These are phyloP conservation scores for Penicillium taxi DNA, from an alignment of 495 filamentous ascomycete genomes.

Conservation along the genomic window DNA sequence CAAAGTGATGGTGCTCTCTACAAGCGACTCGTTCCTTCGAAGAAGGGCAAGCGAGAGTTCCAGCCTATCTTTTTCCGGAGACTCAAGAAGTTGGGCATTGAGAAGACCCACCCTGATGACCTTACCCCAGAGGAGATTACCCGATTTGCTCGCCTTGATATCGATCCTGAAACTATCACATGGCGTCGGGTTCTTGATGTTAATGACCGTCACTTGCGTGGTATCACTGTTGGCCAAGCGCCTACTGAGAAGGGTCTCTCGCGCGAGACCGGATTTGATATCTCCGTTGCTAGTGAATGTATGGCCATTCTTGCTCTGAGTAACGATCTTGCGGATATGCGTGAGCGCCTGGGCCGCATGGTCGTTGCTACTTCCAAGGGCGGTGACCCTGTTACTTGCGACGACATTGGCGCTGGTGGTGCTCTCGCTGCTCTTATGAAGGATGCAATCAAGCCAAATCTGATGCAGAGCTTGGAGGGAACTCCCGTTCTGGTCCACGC, in stretches of 20 bases:
- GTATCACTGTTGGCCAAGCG: constrained; percentile 78
- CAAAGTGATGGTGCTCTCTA: constrained; percentile 89
- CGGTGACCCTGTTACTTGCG: constrained; percentile 90
- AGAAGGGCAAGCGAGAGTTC: constrained; percentile 84
- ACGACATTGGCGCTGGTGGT: constrained; percentile 88
- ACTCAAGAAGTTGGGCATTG: constrained; percentile 88
- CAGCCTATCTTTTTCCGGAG: constrained; percentile 83
- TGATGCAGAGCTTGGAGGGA: constrained; percentile 97
- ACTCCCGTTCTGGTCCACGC: constrained; percentile 97
- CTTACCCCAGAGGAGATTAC: constrained; percentile 82
- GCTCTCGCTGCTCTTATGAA: constrained; percentile 92
- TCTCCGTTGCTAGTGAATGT: constrained; percentile 93
- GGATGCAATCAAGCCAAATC: constrained; percentile 96
- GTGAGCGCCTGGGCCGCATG: constrained; percentile 90
- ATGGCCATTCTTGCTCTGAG: constrained; percentile 97
- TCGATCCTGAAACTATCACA: constrained; percentile 93
- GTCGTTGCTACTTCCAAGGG: constrained; percentile 80
- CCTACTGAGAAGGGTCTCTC: constrained; percentile 81
- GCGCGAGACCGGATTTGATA: constrained; percentile 88
- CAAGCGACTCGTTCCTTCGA: constrained; percentile 77
- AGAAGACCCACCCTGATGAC: constrained; percentile 86
- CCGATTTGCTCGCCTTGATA: constrained; percentile 85
- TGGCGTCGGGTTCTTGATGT: constrained; percentile 96
- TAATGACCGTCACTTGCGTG: constrained; percentile 88
- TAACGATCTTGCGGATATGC: constrained; percentile 80